Conservation (phyloP, 164 flowering plant genomes). For the Euptelea pleiosperma region DNA sequence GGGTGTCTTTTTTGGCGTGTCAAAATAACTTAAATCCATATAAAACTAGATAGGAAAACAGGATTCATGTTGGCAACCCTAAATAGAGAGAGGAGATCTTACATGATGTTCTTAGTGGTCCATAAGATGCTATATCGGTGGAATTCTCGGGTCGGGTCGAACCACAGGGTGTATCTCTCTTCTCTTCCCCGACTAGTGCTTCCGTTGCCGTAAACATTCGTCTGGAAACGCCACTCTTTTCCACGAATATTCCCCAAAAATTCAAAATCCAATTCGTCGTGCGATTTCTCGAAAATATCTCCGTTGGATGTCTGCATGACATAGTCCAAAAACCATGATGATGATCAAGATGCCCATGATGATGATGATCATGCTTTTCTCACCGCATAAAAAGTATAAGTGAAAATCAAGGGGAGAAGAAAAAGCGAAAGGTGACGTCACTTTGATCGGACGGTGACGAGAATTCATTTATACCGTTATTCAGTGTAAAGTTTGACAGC, state of each 20-base stretch:
- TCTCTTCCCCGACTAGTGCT: constrained; percentile 84
- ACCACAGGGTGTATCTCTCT: constrained; percentile 81
- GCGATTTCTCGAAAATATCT: constrained; percentile 71
- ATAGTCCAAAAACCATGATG: background rate
- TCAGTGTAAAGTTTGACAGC: too few relatives aligned
- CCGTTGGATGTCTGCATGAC: constrained; percentile 69
- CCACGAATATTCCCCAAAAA: constrained; percentile 75
- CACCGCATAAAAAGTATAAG: too few relatives aligned
- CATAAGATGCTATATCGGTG: constrained; percentile 91
- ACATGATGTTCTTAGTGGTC: constrained; percentile 72
- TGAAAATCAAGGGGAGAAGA: too few relatives aligned
- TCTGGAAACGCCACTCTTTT: constrained; percentile 83
- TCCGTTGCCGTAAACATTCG: constrained; percentile 89
- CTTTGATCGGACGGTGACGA: too few relatives aligned
- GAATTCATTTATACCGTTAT: too few relatives aligned
- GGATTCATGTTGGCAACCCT: too few relatives aligned
- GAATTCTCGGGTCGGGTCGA: constrained; percentile 71
- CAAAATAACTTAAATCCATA: too few relatives aligned
- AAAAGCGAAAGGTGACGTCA: too few relatives aligned
- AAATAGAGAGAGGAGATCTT: constrained; percentile 20
- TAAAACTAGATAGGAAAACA: too few relatives aligned
- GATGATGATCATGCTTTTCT: too few relatives aligned
- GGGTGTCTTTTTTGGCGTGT: too few relatives aligned
- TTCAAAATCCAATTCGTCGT: constrained; percentile 92
- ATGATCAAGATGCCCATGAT: too few relatives aligned